Conservation (phyloP, 306 rosid genomes). For the Alnus rubra region DNA sequence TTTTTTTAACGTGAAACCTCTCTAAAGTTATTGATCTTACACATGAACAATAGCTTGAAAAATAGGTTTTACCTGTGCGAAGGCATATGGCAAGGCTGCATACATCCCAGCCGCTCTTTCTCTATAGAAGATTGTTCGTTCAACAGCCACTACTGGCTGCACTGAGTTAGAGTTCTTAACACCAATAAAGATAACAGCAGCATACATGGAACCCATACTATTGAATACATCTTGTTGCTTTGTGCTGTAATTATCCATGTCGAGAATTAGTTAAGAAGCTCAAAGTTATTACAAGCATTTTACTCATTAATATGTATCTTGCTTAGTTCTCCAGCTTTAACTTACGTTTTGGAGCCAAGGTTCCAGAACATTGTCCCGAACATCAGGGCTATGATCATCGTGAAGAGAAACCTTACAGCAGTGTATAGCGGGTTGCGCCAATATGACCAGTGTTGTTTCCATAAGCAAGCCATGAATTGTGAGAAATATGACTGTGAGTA, state of each 20-base stretch:
- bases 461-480: conserved; percentile 76
- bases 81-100: conserved; percentile 66
- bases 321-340: conserved; percentile 1
- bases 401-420: conserved; percentile 49
- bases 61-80: conserved; percentile 43
- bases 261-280: background rate
- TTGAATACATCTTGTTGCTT: conserved; percentile 43
- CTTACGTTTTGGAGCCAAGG: conserved; percentile 60
- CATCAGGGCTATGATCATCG: conserved; percentile 43
- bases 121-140: conserved; percentile 58
- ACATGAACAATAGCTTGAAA: too few species aligned
- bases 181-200: conserved; percentile 56
- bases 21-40: too few species aligned
- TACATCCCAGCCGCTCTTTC: conserved; percentile 70
- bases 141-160: conserved; percentile 60
- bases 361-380: conserved; percentile 64
- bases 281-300: background rate
- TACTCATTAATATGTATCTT: background rate
- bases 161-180: conserved; percentile 46
- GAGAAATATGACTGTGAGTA: conserved; percentile 56
- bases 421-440: conserved; percentile 55
- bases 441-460: conserved; percentile 73
- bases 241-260: conserved; percentile 5
- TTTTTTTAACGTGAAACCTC: too few species aligned
- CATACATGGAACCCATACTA: conserved; percentile 55